Conservation (phyloP, 2,329 filamentous ascomycete species). For the Cladosporium colombiae region DNA sequence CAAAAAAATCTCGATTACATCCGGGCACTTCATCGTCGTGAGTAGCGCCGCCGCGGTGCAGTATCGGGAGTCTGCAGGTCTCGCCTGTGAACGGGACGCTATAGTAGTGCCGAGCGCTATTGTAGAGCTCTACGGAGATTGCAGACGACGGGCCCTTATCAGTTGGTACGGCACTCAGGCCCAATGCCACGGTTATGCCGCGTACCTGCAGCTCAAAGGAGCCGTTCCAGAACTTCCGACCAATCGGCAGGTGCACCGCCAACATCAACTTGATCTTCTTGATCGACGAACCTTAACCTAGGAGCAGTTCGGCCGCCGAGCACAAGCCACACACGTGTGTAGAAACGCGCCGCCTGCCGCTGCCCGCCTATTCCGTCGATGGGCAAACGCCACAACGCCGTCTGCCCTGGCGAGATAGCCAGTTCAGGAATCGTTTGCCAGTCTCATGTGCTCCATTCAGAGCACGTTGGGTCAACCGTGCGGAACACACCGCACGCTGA, state of each 20-base stretch:
- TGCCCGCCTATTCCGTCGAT: neutral
- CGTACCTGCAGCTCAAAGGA: slow-evolving; percentile 2
- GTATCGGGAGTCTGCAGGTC: slow-evolving; percentile 4
- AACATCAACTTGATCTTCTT: neutral
- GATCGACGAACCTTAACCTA: slow-evolving; percentile 1
- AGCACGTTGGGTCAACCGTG: neutral
- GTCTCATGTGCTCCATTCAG: neutral
- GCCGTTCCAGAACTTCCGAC: neutral
- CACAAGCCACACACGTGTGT: neutral
- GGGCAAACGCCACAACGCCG: neutral
- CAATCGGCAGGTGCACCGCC: neutral
- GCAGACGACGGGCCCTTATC: neutral
- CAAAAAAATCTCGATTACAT: neutral
- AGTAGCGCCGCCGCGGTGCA: slow-evolving; percentile 2
- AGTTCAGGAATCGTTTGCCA: neutral
- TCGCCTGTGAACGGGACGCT: neutral
- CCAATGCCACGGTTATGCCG: slow-evolving; percentile 5
- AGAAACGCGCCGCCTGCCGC: slow-evolving; percentile 4
- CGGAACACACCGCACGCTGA: slow-evolving; percentile 1
- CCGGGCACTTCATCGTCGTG: neutral
- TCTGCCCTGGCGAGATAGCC: neutral
- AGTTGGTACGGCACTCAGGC: neutral
- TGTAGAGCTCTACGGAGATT: neutral
- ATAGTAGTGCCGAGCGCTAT: neutral
- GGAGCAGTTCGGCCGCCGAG: neutral